Percentiles rank a stretch among this genome's conserved stretches.
These are phyloP conservation scores for Erysimum cheiri DNA, from an alignment of 441 rosid species.

Conservation along the genomic window DNA sequence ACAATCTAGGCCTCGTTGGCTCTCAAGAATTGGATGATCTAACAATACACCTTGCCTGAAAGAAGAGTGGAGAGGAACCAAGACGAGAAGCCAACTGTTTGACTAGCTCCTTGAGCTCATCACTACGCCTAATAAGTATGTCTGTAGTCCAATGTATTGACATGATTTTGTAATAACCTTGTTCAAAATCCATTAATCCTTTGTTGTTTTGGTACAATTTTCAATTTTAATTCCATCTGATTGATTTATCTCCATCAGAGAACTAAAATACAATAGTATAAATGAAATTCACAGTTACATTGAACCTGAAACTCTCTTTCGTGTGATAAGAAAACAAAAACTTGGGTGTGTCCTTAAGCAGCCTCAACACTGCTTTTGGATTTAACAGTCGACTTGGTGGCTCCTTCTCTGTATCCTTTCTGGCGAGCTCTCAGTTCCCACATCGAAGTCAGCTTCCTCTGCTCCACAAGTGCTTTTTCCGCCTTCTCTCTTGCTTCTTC, in stretches of 20 bases:
- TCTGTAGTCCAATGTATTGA: slow-evolving; percentile 20
- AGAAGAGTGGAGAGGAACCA: slow-evolving; percentile 9
- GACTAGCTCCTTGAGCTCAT: slow-evolving; percentile 1
- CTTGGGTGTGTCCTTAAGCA: slow-evolving; percentile 37
- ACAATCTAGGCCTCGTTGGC: slow-evolving; percentile 67
- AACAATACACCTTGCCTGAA: slow-evolving; percentile 50
- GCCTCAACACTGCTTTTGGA: slow-evolving; percentile 59
- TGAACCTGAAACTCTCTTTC: background rate
- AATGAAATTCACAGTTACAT: slow-evolving; percentile 21
- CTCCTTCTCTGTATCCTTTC: slow-evolving; percentile 84
- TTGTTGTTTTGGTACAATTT: slow-evolving; percentile 22
- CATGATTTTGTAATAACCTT: slow-evolving; percentile 1
- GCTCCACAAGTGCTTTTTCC: slow-evolving; percentile 66
- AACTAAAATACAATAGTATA: slow-evolving; percentile 7
- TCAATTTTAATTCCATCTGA: slow-evolving; percentile 18
- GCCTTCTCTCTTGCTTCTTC: slow-evolving; percentile 95
- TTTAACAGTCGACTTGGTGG: slow-evolving; percentile 52
- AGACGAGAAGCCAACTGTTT: slow-evolving; percentile 22
- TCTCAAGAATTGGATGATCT: slow-evolving; percentile 69
- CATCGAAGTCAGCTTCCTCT: slow-evolving; percentile 68
- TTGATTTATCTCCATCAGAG: slow-evolving; percentile 18
- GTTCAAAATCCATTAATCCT: slow-evolving; percentile 27
- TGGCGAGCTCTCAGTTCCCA: slow-evolving; percentile 90
- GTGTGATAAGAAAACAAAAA: slow-evolving; percentile 8
- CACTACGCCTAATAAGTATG: slow-evolving; percentile 18